phyloP scores from a whole-genome alignment of 176 grass and related monocot species.

The Aegilops umbellulata region DNA sequence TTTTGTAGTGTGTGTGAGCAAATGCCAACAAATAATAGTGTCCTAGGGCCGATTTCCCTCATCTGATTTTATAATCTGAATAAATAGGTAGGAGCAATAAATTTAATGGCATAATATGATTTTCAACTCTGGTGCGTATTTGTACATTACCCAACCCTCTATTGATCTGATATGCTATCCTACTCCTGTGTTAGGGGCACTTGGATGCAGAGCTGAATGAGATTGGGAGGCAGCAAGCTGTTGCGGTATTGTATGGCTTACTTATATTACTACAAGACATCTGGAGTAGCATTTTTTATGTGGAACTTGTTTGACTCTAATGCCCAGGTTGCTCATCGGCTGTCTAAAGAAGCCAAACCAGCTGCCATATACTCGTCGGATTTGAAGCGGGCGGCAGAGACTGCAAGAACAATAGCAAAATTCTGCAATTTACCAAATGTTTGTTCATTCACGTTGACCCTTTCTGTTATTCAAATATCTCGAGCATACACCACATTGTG shows the following conservation, averaged over 20 bases:
- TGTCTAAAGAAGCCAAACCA: conserved; percentile 71
- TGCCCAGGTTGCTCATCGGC: conserved; percentile 56
- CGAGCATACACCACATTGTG: background rate
- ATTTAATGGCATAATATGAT: background rate
- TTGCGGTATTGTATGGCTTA: conserved; percentile 54
- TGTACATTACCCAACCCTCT: background rate
- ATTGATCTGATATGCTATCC: background rate
- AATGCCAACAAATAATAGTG: background rate
- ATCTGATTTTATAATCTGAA: background rate
- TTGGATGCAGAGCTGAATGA: conserved; percentile 86
- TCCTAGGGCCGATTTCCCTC: background rate
- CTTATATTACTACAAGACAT: background rate
- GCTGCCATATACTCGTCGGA: conserved; percentile 86
- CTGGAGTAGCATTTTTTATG: conserved; percentile 38
- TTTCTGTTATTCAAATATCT: conserved; percentile 11
- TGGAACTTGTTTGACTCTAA: conserved; percentile 10
- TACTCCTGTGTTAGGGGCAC: conserved; percentile 51
- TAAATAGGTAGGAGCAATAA: background rate
- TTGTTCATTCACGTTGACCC: background rate
- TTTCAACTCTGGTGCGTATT: background rate
- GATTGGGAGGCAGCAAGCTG: conserved; percentile 73
- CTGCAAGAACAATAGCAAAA: conserved; percentile 69
- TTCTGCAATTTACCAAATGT: conserved; percentile 72
- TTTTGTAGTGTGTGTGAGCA: background rate
- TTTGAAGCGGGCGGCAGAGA: conserved; percentile 82